Evolutionary conservation across 148 eudicot species (phyloP).

Genomic region (Cornus controversa): DNA sequence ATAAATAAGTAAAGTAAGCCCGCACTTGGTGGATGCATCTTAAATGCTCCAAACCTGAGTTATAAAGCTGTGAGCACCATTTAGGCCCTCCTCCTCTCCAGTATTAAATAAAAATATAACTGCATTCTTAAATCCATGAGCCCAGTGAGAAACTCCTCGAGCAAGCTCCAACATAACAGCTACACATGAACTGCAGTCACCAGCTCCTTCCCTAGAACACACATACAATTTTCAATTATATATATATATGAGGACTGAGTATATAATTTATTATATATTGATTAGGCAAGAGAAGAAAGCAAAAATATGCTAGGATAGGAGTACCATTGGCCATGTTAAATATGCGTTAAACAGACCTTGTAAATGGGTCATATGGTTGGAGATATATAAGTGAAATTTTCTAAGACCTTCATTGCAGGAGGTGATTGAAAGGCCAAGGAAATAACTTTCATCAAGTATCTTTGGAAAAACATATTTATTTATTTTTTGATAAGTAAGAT

Average conservation of each 20-base stretch:
- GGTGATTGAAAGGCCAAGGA: not conserved
- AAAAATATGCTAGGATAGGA: not conserved
- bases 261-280: not conserved
- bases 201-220: conserved; percentile 87
- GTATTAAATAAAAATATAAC: conserved; percentile 89
- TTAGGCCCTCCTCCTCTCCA: conserved; percentile 96
- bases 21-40: not conserved
- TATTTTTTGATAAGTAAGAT: too few relatives aligned
- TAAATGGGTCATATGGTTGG: not conserved
- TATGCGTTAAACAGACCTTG: not conserved
- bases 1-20: too few relatives aligned
- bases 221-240: not conserved
- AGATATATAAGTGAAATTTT: conserved; percentile 3
- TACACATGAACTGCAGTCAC: conserved; percentile 96
- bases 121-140: conserved; percentile 84
- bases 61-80: conserved; percentile 97
- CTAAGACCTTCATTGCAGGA: not conserved
- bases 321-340: not conserved
- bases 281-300: conserved; percentile 1
- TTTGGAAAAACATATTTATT: not conserved
- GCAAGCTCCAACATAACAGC: conserved; percentile 98
- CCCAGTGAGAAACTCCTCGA: conserved; percentile 92
- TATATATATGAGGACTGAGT: not conserved
- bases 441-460: not conserved
- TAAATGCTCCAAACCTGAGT: conserved; percentile 62